A percentile compares a stretch with the other conserved stretches of the same genome.
Evolutionary conservation across 1,139 yeast species (phyloP).

Genomic region (Suhomyces bokatorum): DNA sequence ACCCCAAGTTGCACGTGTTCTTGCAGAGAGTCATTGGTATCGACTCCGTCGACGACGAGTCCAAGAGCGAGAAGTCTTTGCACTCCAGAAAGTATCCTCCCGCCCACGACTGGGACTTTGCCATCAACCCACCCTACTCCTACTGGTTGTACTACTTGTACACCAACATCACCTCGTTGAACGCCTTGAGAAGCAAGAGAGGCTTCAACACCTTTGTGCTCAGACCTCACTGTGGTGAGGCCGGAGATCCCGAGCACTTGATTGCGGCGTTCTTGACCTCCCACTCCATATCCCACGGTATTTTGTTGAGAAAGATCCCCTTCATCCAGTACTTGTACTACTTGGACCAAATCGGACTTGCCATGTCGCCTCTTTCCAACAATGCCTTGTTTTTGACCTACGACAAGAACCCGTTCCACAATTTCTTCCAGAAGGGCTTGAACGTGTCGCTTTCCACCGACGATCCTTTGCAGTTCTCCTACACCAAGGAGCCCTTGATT

Average conservation of each 20-base stretch:
- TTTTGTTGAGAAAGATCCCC: conserved; percentile 86
- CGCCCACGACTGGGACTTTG: conserved; percentile 76
- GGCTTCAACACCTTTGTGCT: conserved; percentile 86
- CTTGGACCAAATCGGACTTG: conserved; percentile 92
- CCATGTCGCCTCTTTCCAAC: conserved; percentile 98
- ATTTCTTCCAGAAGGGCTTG: conserved; percentile 87
- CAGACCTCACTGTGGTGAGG: conserved; percentile 98
- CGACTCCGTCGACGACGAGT: conserved; percentile 98
- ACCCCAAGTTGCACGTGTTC: conserved; percentile 86
- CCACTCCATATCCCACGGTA: conserved; percentile 95
- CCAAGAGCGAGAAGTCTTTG: conserved; percentile 80
- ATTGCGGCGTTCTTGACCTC: conserved; percentile 87
- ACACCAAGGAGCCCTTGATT: conserved; percentile 95
- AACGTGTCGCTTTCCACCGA: conserved; percentile 87
- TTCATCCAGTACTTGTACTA: conserved; percentile 91
- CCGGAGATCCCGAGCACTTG: conserved; percentile 97
- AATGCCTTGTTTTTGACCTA: conserved; percentile 94
- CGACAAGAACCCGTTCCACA: conserved; percentile 90
- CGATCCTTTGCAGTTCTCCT: conserved; percentile 80
- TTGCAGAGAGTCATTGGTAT: conserved; percentile 94
- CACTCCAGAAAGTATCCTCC: conserved; percentile 75
- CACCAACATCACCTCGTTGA: conserved; percentile 82
- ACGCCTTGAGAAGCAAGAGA: conserved; percentile 72
- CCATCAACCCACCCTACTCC: conserved; percentile 93
- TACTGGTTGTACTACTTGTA: conserved; percentile 88